Base-by-base conservation (phyloP, 805 yeast species). In the Candida ovalis region DNA sequence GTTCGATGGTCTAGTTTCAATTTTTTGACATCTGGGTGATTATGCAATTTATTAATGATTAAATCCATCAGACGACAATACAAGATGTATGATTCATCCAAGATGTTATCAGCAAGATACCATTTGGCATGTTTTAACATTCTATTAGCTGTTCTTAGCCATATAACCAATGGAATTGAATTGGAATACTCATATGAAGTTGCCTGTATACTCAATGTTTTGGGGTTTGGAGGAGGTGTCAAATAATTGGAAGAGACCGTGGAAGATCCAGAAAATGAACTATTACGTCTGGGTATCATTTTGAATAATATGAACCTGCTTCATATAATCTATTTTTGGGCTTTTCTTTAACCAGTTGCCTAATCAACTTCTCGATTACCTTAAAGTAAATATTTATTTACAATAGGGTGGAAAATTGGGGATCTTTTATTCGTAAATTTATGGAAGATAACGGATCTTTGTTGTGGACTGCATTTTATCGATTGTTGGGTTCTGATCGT, bases 51-150 rank as follows among this genome's bases (percentile, higher is more conserved):
- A 62, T 77, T 75, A 45, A 76, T 71, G 28, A 80, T 68, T 42
- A 81, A 67, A 50, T 84, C 87, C 21, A 83, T 74, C 54, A 79
- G 82, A 47, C 90, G 64, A 40, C 77, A 66, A 57, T 81, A 82
- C 46, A 81, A 64, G 27, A 80, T 63, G 56, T 76, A 84, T 0
- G 88, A 79, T 49, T 76, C 77, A 38, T 72, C 74, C 38, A 67
- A 58, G 25, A 75, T 69, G 15, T 70, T 67, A 39, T 73, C 77
- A 19, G 63, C 60, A 18, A 69, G 69, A 60, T 73, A 80, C 19
- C 74, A 62, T 27, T 68, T 66, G 0, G 82, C 80, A 66, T 60
- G 83, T 61, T 68, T 72, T 52, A 67, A 66, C 56, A 75, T 67
- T 17, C 73, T 74, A 40, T 65, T 70, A 45, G 76, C 81, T 42